Conservation (phyloP, 306 rosid species). For the Aeschynomene evenia region DNA sequence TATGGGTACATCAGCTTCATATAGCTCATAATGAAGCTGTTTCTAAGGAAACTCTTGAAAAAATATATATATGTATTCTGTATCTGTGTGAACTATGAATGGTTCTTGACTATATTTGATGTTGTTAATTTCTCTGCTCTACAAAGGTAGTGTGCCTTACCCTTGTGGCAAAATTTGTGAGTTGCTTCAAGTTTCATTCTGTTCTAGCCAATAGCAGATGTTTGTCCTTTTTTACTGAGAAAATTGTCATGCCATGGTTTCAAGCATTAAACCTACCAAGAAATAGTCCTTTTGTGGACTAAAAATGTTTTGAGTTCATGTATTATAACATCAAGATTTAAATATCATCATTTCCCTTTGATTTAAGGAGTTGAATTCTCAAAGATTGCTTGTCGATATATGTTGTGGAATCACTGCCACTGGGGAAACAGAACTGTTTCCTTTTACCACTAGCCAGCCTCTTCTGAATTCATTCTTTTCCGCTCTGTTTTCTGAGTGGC, state of each 20-base stretch:
- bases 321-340: background rate
- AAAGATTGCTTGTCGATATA: background rate
- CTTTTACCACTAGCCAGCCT: constrained; percentile 11
- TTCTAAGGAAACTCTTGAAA: background rate
- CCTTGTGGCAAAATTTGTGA: background rate
- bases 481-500: background rate
- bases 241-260: background rate
- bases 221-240: background rate
- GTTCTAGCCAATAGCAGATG: background rate
- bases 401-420: background rate
- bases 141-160: background rate
- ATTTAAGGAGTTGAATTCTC: too few species aligned
- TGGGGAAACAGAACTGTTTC: background rate
- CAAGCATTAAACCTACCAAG: background rate
- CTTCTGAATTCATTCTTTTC: background rate
- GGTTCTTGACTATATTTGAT: background rate
- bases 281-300: constrained; percentile 19
- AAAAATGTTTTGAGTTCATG: background rate
- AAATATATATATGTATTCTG: background rate
- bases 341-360: constrained; percentile 5
- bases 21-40: constrained; percentile 10
- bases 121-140: background rate
- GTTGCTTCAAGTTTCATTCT: background rate
- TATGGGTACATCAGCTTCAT: background rate
- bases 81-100: constrained; percentile 2